Percentiles rank a stretch among this genome's conserved stretches.
These are phyloP conservation scores for Fusarium sp. DNA, from an alignment of 2,329 filamentous ascomycete genomes.

Conservation along the genomic window DNA sequence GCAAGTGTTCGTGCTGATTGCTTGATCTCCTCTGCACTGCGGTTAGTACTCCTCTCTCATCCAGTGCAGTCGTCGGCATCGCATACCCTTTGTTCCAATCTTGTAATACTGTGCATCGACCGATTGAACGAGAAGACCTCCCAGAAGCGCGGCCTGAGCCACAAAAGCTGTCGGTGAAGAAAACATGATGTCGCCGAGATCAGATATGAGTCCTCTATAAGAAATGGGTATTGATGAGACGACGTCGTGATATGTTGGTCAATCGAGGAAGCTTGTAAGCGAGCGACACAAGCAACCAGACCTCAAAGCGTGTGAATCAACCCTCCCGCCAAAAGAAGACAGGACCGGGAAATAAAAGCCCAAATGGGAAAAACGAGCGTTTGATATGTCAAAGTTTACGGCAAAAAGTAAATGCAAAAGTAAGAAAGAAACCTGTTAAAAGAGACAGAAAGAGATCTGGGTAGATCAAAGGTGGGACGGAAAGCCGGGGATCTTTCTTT, in stretches of 20 bases:
- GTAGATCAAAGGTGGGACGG: conserved; percentile 30
- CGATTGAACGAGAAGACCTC: conserved; percentile 28
- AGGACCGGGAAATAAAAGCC: not conserved
- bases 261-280: conserved; percentile 18
- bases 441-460: conserved; percentile 15
- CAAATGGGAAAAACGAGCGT: conserved; percentile 15
- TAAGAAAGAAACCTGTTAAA: conserved; percentile 5
- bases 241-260: not conserved
- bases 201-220: not conserved
- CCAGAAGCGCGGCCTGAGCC: conserved; percentile 29
- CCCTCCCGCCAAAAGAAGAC: conserved; percentile 2
- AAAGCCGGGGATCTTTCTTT: conserved; percentile 22
- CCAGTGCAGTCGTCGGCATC: not conserved
- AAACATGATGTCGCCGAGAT: conserved; percentile 1
- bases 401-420: conserved; percentile 14
- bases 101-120: conserved; percentile 45
- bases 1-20: conserved; percentile 60
- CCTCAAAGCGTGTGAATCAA: not conserved
- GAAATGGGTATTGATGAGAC: not conserved
- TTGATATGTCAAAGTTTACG: conserved; percentile 1
- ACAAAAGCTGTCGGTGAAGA: conserved; percentile 14
- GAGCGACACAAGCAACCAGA: conserved; percentile 32
- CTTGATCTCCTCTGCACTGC: conserved; percentile 57
- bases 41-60: not conserved
- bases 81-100: conserved; percentile 49